Evolutionary conservation across 2,329 filamentous ascomycete genomes (phyloP).

Genomic region (Alternaria sp.): DNA sequence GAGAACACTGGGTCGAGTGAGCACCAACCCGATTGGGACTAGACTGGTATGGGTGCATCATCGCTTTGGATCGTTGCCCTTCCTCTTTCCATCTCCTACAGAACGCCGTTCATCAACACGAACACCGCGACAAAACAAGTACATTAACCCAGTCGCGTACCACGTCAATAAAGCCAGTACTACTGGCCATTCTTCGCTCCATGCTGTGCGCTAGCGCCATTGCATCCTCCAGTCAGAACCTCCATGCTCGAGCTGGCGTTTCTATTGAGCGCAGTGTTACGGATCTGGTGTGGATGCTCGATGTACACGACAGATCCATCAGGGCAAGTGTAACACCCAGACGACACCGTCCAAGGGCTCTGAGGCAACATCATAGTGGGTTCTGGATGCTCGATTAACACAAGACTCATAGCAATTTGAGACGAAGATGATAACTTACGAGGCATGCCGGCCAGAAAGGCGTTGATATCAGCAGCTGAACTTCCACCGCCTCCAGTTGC

Average conservation of each 20-base stretch:
- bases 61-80: not conserved
- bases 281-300: not conserved
- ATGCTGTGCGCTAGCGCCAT: not conserved
- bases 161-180: not conserved
- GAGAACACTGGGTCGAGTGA: constrained; percentile 9
- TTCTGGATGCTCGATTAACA: not conserved
- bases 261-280: not conserved
- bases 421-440: not conserved
- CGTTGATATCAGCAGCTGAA: not conserved
- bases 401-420: not conserved
- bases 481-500: not conserved
- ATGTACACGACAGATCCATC: not conserved
- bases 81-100: not conserved
- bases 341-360: constrained; percentile 8
- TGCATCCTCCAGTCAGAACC: not conserved
- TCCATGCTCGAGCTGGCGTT: not conserved
- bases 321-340: constrained; percentile 2
- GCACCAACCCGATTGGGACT: constrained; percentile 4
- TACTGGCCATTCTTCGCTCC: not conserved
- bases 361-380: not conserved
- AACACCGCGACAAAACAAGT: not conserved
- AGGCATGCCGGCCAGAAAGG: not conserved
- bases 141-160: not conserved
- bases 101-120: not conserved
- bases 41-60: not conserved